Evolutionary conservation across 306 rosid species (phyloP), one percentile per base, ranked within the genome.

Genomic region (Prunus mira): DNA sequence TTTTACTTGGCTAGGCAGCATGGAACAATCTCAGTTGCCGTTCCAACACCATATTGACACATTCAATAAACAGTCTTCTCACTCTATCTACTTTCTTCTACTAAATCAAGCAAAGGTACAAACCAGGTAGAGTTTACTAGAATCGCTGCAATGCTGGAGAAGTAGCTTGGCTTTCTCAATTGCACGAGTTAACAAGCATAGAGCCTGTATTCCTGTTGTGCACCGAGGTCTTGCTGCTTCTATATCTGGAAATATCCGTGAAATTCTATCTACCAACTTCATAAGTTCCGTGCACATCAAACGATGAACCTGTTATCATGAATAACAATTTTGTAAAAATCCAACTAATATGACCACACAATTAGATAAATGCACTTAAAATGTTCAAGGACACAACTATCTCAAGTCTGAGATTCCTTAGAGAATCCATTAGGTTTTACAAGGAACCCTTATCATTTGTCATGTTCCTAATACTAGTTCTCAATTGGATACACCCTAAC

Each of bases 51-150:
- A 47, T 38, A 58, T 52, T 34, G 57, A 61, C 60, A 19, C 27
- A 58, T 43, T 12, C 24, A 57, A 18, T 47, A 74, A 43, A 47
- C 57, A 38, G 18, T 32, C 46, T 60, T 73, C 52, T 43, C 65
- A 30, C 6, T 41, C 67, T 50, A 71, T 64, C 68, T 45, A 47
- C 69, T 51, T 76, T 77, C 64, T 47, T 67, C 60, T 13, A 41
- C 76, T 50, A 67, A 62, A 66, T 61, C 74, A 77, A 83, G 62
- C 47, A 61, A 60, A 58, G 58, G 78, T 65, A 81, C 96, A 8
- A 28, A 93, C 98, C 93, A 93, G 89, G 81, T 93, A 93, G 82
- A 93, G 93, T 87, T 84, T 87, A 82, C 97, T 93, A 41, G 89
- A 88, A 24, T 94, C 94, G 27, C 89, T 60, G 72, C 97, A 94